Evolutionary conservation across 2,329 filamentous ascomycete species (phyloP), one percentile per base, ranked within the genome.

Genomic region (Botryosphaeria dothidea): DNA sequence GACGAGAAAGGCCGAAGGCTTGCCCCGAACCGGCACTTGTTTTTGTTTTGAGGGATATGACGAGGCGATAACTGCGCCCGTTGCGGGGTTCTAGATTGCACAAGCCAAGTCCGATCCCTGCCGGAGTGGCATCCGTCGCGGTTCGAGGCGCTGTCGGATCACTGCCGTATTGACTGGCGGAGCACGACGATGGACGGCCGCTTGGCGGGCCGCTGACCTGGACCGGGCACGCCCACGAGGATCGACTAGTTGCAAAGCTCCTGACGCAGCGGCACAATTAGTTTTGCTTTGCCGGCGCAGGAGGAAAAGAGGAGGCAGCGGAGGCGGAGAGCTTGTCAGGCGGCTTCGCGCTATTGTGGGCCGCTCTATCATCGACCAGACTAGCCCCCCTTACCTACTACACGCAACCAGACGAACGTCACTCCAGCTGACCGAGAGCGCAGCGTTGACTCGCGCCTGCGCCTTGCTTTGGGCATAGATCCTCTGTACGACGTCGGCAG

Each of bases 391-490:
- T 34, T 41, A n/a, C 11, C 38, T 41, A 41, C 15, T 13, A 15
- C 52, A 27, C 19, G 9, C n/a, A n/a, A 29, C 48, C 9, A n/a
- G 48, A 15, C 52, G 21, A 9, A 27, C 19, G 31, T 31, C 34
- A 21, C 34, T 38, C 52, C 51, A 15, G 29, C 29, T 38, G 46
- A 15, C 31, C 29, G 21, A 48, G 45, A 21, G 23, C 45, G 23
- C 21, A 11, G 4, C 13, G 68, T 74, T 2, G 78, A 80, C 66
- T 67, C 74, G 11, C 73, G 79, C 21, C 67, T 82, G 45, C 73
- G 78, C 52, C 74, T 82, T 52, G 76, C 80, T 2, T 77, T 75
- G 21, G 79, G 79, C 9, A 78, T 82, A 65, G 77, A 81, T 68
- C 70, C 82, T 11, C 73, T 81, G 13, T 67, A 75, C 29, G 74